phyloP scores from a whole-genome alignment of 805 yeast species.

The Saccharomycopsis guyanensis region DNA sequence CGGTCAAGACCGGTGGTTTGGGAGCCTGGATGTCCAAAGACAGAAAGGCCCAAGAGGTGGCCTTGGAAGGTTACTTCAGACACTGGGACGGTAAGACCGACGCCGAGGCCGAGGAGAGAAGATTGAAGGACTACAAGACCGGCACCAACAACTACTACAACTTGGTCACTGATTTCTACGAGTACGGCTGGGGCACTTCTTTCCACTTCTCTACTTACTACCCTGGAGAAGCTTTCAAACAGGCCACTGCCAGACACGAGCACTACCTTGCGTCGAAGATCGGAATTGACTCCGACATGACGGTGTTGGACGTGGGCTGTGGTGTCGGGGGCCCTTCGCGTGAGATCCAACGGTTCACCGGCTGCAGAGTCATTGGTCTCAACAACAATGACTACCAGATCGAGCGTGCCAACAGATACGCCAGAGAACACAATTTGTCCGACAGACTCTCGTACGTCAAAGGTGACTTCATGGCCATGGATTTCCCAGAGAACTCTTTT shows the following conservation, averaged over 20 bases:
- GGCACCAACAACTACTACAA: slow-evolving; percentile 94
- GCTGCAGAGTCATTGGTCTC: slow-evolving; percentile 77
- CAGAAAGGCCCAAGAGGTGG: slow-evolving; percentile 71
- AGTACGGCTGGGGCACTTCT: slow-evolving; percentile 98
- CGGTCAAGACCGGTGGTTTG: slow-evolving; percentile 59
- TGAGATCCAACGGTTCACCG: slow-evolving; percentile 88
- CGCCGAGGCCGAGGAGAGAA: slow-evolving; percentile 56
- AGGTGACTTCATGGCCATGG: slow-evolving; percentile 99
- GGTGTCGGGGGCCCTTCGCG: slow-evolving; percentile 99
- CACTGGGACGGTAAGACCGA: slow-evolving; percentile 94
- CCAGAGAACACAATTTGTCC: slow-evolving; percentile 54
- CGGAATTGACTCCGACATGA: slow-evolving; percentile 69
- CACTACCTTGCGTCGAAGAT: slow-evolving; percentile 87
- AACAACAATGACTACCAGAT: slow-evolving; percentile 97
- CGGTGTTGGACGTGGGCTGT: slow-evolving; percentile 95
- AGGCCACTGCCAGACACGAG: slow-evolving; percentile 95
- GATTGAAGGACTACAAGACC: slow-evolving; percentile 81
- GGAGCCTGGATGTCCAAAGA: slow-evolving; percentile 72
- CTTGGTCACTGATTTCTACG: slow-evolving; percentile 95
- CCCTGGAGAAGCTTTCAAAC: slow-evolving; percentile 86
- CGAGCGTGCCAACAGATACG: slow-evolving; percentile 80
- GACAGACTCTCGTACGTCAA: slow-evolving; percentile 79
- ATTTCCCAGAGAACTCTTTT: slow-evolving; percentile 79
- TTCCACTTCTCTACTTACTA: slow-evolving; percentile 96
- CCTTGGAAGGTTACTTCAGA: slow-evolving; percentile 84